Evolutionary conservation across 2,329 filamentous ascomycete species (phyloP).

Genomic region (Pseudogymnoascus sp.): DNA sequence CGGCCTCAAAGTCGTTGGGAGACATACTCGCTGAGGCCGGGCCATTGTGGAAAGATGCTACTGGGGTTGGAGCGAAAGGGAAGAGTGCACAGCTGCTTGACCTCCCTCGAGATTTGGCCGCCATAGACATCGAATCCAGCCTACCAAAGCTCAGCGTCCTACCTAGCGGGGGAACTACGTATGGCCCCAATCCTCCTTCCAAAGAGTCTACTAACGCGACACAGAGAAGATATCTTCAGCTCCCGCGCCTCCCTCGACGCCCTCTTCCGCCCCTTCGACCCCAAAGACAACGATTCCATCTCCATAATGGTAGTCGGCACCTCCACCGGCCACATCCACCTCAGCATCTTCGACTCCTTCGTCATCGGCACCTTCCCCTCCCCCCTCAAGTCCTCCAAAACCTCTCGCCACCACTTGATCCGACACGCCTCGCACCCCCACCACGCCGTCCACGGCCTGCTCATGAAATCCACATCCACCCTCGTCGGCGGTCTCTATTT

Average conservation of each 20-base stretch:
- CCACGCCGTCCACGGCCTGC: constrained; percentile 67
- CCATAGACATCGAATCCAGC: constrained; percentile 68
- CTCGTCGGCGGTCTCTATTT: constrained; percentile 44
- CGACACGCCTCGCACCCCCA: constrained; percentile 65
- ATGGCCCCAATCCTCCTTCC: constrained; percentile 29
- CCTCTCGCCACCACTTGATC: constrained; percentile 30
- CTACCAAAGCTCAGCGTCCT: constrained; percentile 70
- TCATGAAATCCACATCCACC: constrained; percentile 44
- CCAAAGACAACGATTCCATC: constrained; percentile 63
- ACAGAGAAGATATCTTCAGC: constrained; percentile 30
- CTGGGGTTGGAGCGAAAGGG: neutral
- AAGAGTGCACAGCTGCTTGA: constrained; percentile 31
- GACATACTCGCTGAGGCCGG: constrained; percentile 13
- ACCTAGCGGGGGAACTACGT: constrained; percentile 58
- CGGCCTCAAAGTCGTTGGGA: neutral
- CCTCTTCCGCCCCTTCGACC: constrained; percentile 33
- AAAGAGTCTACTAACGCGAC: constrained; percentile 11
- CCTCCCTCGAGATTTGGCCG: constrained; percentile 65
- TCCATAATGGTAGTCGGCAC: constrained; percentile 73
- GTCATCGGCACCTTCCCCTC: constrained; percentile 61
- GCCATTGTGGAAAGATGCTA: neutral
- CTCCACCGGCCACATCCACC: constrained; percentile 61
- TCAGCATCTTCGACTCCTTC: constrained; percentile 82
- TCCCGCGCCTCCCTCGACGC: constrained; percentile 29
- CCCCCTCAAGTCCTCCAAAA: constrained; percentile 32